Evolutionary conservation across 2,329 filamentous ascomycete species (phyloP), one percentile per base, ranked within the genome.

Genomic region (Trichocomaceae sp.): DNA sequence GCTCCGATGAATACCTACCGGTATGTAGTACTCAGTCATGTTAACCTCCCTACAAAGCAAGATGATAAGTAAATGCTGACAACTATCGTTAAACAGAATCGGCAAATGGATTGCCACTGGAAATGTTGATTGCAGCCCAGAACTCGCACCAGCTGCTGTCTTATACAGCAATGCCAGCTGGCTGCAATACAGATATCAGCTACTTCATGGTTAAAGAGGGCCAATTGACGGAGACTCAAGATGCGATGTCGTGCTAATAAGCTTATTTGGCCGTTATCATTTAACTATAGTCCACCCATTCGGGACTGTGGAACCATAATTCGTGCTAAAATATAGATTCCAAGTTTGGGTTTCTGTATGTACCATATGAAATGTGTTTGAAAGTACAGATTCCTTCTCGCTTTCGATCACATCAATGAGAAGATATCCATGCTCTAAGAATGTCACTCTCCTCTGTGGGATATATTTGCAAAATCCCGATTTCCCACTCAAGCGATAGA

Each of bases 101-200:
- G 49, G 17, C 49, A 51, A 20, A 51, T 51, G 49, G 49, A 51
- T 9, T 51, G 49, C 23, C 49, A 51, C 42, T 51, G 47, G 47
- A 23, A 13, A n/a, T 50, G 47, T 35, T 50, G 39, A 15, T 39
- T 19, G 13, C 23, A 7, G 23, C 23, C n/a, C 23, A 26, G 23
- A 26, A 26, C 23, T 26, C 7, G 4, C 4, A 7, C 23, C 23
- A 26, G 23, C 23, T n/a, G n/a, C n/a, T n/a, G n/a, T n/a, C n/a
- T n/a, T n/a, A n/a, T n/a, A n/a, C n/a, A n/a, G n/a, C n/a, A n/a
- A n/a, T n/a, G n/a, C n/a, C n/a, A n/a, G n/a, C n/a, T n/a, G n/a
- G n/a, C n/a, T n/a, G n/a, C n/a, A n/a, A n/a, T n/a, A n/a, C n/a
- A n/a, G 7, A 26, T 26, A 26, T 26, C 23, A 26, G 23, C 23